Conservation (phyloP, 2,329 filamentous ascomycete genomes). For the Pseudogymnoascus sp. region DNA sequence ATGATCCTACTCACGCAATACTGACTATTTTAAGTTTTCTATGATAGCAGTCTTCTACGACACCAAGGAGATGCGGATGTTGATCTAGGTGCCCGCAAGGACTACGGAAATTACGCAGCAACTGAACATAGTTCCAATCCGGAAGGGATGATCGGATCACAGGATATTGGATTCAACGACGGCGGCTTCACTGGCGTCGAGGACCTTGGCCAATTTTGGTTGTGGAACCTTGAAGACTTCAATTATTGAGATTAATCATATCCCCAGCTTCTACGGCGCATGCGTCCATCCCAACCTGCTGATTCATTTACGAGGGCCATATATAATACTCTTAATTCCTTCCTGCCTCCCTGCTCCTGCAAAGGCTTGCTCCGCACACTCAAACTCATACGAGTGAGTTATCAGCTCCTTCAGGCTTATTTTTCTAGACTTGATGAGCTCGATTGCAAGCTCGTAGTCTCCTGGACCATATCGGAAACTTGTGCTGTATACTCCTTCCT, state of each 20-base stretch:
- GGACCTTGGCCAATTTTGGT: constrained; percentile 23
- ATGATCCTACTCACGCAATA: neutral
- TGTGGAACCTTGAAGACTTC: constrained; percentile 22
- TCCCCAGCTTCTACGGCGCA: neutral
- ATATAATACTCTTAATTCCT: constrained; percentile 23
- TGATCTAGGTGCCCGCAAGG: neutral
- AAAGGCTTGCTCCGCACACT: constrained; percentile 74
- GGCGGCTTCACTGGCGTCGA: constrained; percentile 7
- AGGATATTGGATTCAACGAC: neutral
- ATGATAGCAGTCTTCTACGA: neutral
- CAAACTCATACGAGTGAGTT: constrained; percentile 64
- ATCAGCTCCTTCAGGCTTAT: constrained; percentile 74
- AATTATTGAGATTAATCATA: neutral
- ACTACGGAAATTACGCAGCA: neutral
- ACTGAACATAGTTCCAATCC: neutral
- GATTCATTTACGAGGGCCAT: constrained; percentile 14
- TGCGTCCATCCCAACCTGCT: neutral
- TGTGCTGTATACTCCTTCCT: constrained; percentile 22
- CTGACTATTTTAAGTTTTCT: neutral
- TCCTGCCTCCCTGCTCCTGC: constrained; percentile 13
- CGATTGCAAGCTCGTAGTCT: constrained; percentile 44
- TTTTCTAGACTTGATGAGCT: constrained; percentile 60
- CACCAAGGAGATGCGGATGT: neutral
- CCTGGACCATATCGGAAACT: constrained; percentile 26
- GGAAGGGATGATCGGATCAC: neutral